Percentiles rank a stretch among this genome's conserved stretches.
Evolutionary conservation across 805 yeast genomes (phyloP).

Genomic region (Schwanniomyces vanrijiae): DNA sequence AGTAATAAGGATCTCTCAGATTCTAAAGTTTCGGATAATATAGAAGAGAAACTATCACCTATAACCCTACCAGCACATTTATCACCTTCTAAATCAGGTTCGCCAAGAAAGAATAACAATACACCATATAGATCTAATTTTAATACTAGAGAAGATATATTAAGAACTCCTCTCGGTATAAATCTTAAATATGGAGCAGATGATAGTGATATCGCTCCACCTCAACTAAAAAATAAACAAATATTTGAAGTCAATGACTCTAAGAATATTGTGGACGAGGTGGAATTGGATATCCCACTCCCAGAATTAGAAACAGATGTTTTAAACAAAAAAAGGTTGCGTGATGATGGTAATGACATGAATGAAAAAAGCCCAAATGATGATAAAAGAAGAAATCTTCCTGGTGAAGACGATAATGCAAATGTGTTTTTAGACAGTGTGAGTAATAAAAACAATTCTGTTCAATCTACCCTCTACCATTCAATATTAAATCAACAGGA

Average conservation of each 20-base stretch:
- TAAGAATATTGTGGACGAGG: slow-evolving; percentile 5
- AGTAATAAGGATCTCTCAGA: slow-evolving; percentile 1
- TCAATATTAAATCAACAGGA: slow-evolving; percentile 17
- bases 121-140: slow-evolving; percentile 38
- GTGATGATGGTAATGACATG: background rate
- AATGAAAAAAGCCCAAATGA: slow-evolving; percentile 8
- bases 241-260: background rate
- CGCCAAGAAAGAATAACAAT: slow-evolving; percentile 18
- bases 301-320: slow-evolving; percentile 22
- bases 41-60: slow-evolving; percentile 19
- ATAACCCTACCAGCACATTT: slow-evolving; percentile 16
- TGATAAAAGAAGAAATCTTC: background rate
- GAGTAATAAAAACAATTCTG: slow-evolving; percentile 15
- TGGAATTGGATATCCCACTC: slow-evolving; percentile 17
- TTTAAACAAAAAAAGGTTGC: slow-evolving; percentile 5
- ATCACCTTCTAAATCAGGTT: slow-evolving; percentile 14
- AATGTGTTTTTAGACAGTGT: slow-evolving; percentile 34
- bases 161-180: slow-evolving; percentile 25
- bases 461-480: slow-evolving; percentile 33
- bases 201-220: slow-evolving; percentile 31
- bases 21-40: slow-evolving; percentile 1
- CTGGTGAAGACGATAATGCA: slow-evolving; percentile 20
- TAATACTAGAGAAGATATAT: slow-evolving; percentile 22
- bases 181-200: slow-evolving; percentile 21
- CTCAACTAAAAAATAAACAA: slow-evolving; percentile 14